Evolutionary conservation across 2,329 filamentous ascomycete species (phyloP), one percentile per base, ranked within the genome.

Genomic region (Lecanoromycetidae sp.): DNA sequence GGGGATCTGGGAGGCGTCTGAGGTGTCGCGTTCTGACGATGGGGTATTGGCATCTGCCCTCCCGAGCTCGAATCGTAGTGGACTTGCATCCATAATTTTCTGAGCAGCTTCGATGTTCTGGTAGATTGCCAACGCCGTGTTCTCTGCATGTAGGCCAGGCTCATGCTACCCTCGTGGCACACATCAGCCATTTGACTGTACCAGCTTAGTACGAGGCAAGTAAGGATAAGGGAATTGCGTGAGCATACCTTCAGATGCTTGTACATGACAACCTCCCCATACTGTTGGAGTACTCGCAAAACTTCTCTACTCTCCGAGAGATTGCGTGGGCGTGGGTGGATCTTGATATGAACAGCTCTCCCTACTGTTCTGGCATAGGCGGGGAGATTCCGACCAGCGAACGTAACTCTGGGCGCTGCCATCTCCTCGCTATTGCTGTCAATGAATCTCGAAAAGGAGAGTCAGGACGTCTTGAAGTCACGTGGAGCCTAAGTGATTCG

Each of bases 291-390:
- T 44, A 73, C 57, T 30, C 66, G 64, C 34, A 71, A 58, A 33
- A 75, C 65, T 54, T 71, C 66, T 37, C 70, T 64, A 46, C 68
- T 71, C 47, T 74, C 70, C n/a, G 62, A 63, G 22, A 74, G 55
- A 52, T 66, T 68, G 20, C 66, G 60, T 0, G 69, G 68, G 1
- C 68, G 66, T 3, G 71, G 71, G 15, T 63, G 57, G 45, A 73
- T 67, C 46, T 63, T 62, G 46, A 74, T 49, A 51, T 72, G 68
- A 6, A 74, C 60, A 8, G 66, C 67, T 40, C 68, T 65, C 39
- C 57, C 56, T n/a, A 63, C 56, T 23, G 46, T 52, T 23, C 40
- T 40, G 25, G 50, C 50, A 25, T 49, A 49, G 5, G 36, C 26
- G n/a, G 42, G 39, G 10, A 49, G 30, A 5, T 36, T 32, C 17